Base-by-base conservation (phyloP, 371 early-diverging fungal genomes). In the Aphelidium insulamus region DNA sequence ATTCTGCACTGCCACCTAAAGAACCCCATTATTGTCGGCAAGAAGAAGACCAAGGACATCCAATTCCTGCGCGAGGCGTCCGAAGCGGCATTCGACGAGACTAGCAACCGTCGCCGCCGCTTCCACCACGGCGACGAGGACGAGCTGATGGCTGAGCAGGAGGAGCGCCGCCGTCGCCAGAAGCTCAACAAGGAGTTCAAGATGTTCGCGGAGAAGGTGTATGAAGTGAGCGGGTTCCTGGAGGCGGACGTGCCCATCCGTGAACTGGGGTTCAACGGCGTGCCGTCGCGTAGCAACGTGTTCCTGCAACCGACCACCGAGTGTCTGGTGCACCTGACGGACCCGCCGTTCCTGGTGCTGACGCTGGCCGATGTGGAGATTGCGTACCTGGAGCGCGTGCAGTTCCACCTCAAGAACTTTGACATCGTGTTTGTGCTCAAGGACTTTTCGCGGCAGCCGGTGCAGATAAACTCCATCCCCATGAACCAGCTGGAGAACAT, bases 381-480 rank as follows among this genome's bases (percentile, higher is more conserved):
- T 26, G 95, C 80, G 3, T 91, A 95, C 53, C 63, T 99, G 54
- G 99, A 99, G 60, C 77, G 99, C 49, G 87, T 98, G 26, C 69
- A 85, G 55, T 97, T 88, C 54, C 94, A 90, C 7, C 66, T 98
- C 21, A 95, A 94, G 66, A 94, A 94, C 50, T 98, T 97, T 59
- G 99, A 99, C 64, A 61, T 97, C 65, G 97, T 98, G 2, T 84
- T 98, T 62, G 76, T 98, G 2, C 88, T 88, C 55, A 94, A 94
- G 49, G 95, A 98, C 49, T 90, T 77, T 51, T 63, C 69, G 18
- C 64, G 75, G 27, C 45, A 82, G 4, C 87, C 86, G 0, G 74
- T 85, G n/a, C 91, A 94, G 34, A 82, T 99, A 55, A 88, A 88
- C 46, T 78, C 90, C 2, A 85, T 99, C 37, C 91, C 95, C 17